Conservation (phyloP, 2,329 filamentous ascomycete genomes). For the Clonostachys rhizophaga region DNA sequence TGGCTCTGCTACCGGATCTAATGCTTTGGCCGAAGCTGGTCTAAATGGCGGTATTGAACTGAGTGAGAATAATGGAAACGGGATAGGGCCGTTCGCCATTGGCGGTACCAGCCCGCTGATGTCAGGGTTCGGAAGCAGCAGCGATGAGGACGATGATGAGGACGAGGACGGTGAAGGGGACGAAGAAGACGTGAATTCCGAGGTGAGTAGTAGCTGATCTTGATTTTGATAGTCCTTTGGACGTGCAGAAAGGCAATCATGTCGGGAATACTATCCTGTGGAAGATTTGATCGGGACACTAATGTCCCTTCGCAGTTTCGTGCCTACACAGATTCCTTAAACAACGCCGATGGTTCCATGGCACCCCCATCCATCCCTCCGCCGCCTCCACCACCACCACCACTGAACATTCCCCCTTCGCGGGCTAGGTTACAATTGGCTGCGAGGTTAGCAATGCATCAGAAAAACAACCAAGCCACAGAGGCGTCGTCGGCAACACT, state of each 20-base stretch:
- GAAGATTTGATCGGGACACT: not conserved
- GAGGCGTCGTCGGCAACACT: slow-evolving; percentile 37
- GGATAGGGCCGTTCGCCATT: slow-evolving; percentile 68
- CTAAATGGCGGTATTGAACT: slow-evolving; percentile 73
- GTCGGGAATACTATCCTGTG: not conserved
- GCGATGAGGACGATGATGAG: slow-evolving; percentile 95
- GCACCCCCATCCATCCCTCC: slow-evolving; percentile 55
- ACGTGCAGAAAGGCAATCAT: no score
- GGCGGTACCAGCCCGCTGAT: slow-evolving; percentile 62
- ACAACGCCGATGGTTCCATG: slow-evolving; percentile 38
- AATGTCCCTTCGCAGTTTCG: slow-evolving; percentile 42
- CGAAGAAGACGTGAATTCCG: slow-evolving; percentile 67
- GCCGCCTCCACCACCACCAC: slow-evolving; percentile 65
- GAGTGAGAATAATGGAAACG: slow-evolving; percentile 56
- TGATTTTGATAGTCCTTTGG: not conserved
- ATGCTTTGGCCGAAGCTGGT: slow-evolving; percentile 74
- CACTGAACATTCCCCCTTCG: slow-evolving; percentile 80
- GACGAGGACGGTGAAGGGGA: slow-evolving; percentile 90
- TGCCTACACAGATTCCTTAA: slow-evolving; percentile 51
- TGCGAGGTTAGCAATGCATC: slow-evolving; percentile 74
- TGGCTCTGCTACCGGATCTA: slow-evolving; percentile 42
- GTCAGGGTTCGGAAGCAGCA: slow-evolving; percentile 91
- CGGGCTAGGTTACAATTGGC: slow-evolving; percentile 86
- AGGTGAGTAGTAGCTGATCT: slow-evolving; percentile 46
- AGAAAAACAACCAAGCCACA: slow-evolving; percentile 52